A percentile compares a stretch with the other conserved stretches of the same genome.
phyloP scores from a whole-genome alignment of 2,329 filamentous ascomycete genomes.

The Epichloe coenophiala region DNA sequence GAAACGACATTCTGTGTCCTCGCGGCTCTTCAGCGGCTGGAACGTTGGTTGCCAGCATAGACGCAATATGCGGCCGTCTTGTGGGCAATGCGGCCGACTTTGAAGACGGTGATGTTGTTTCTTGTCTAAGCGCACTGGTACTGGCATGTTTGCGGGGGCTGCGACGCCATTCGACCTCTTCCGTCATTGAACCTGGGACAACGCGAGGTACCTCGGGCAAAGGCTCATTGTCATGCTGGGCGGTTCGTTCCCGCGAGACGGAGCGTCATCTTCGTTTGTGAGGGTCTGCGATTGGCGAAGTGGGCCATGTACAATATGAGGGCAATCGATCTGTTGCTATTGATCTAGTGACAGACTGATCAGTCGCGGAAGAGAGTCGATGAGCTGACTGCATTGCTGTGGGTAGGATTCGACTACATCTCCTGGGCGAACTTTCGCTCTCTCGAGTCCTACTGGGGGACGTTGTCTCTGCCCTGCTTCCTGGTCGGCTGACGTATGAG shows the following conservation, averaged over 20 bases:
- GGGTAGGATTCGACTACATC: conserved; percentile 25
- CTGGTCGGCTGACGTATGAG: conserved; percentile 23
- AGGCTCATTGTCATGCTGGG: background rate
- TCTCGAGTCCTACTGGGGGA: conserved; percentile 3
- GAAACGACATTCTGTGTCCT: conserved; percentile 4
- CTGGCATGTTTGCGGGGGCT: conserved; percentile 4
- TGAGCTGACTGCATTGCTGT: conserved; percentile 34
- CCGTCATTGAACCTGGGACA: background rate
- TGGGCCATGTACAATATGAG: background rate
- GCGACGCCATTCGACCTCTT: background rate
- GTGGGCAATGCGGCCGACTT: background rate
- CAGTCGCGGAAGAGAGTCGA: conserved; percentile 40
- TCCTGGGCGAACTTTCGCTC: background rate
- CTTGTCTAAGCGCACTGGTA: background rate
- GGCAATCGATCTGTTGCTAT: conserved; percentile 1
- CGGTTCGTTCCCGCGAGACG: background rate
- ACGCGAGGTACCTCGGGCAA: background rate
- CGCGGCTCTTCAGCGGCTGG: background rate
- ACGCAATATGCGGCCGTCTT: conserved; percentile 3
- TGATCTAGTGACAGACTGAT: conserved; percentile 19
- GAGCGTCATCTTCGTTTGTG: background rate
- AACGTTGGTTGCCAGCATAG: background rate
- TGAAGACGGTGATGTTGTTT: background rate
- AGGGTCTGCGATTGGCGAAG: background rate
- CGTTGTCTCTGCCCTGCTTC: conserved; percentile 5